Evolutionary conservation across 345 rosid genomes (phyloP), one percentile per base, ranked within the genome.

Genomic region (Sonneratia caseolaris): DNA sequence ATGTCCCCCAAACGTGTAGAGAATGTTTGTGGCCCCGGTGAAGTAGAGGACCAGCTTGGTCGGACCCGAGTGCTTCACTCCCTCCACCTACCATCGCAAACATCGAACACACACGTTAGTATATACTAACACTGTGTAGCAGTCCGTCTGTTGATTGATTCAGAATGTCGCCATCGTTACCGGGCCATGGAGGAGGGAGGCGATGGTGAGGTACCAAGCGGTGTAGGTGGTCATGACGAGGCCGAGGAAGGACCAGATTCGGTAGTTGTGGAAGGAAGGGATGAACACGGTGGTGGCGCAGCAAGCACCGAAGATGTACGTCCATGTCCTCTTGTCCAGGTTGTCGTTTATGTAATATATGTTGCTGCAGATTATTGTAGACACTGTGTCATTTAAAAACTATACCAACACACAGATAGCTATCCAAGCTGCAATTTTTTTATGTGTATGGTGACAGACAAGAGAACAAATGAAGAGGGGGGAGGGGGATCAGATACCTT

Each of bases 11-110:
- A 94, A 94, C 66, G 98, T 94, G 77, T 94, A 94, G 79, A 94
- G 98, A 91, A 94, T 94, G 96, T 94, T 94, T 76, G 98, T 94
- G 84, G 98, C 98, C 83, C 98, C 98, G 4, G 98, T 94, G 81
- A 91, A 94, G 74, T 94, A 94, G 7, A 94, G 80, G 72, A 91
- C 97, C 83, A 91, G 76, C 81, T 86, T 89, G 76, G 83, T 81
- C 70, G 99, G 99, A 61, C 99, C 99, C 27, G 99, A 84, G 76
- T 95, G 99, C 74, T 83, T 83, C 66, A 95, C 97, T 45, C 97
- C 97, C 75, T 95, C 91, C 38, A 88, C 87, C 98, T 94, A 74
- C 19, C n/a, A 21, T 51, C 71, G 15, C 15, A 9, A 8, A 13
- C 51, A 47, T 10, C 51, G 51, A 70, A 65, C 64, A 76, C 40